phyloP scores from a whole-genome alignment of 495 filamentous ascomycete species.

The Xylaria scruposa region DNA sequence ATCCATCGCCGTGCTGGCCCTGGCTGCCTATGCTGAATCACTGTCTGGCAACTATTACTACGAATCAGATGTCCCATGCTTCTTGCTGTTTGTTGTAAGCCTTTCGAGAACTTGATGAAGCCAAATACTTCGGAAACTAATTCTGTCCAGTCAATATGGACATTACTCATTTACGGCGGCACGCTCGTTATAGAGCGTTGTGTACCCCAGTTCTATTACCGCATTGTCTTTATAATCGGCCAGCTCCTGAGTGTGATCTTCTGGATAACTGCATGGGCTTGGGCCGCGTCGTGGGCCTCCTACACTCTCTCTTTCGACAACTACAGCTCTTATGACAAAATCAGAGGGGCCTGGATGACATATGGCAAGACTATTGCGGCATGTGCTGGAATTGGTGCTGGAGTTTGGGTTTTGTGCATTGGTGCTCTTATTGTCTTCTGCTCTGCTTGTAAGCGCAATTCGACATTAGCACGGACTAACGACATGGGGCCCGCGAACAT shows the following conservation, averaged over 20 bases:
- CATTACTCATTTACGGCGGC: conserved; percentile 45
- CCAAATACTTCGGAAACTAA: background rate
- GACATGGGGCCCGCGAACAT: conserved; percentile 2
- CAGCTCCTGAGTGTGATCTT: conserved; percentile 47
- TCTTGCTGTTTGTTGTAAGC: conserved; percentile 49
- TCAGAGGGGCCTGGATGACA: conserved; percentile 22
- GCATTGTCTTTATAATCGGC: conserved; percentile 38
- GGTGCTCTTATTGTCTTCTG: conserved; percentile 47
- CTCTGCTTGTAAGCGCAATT: conserved; percentile 28
- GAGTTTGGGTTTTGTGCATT: conserved; percentile 48
- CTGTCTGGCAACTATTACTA: conserved; percentile 30
- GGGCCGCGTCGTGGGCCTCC: conserved; percentile 44
- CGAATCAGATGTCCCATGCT: conserved; percentile 37
- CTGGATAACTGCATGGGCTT: conserved; percentile 52
- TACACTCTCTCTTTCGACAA: conserved; percentile 34
- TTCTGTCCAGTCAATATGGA: conserved; percentile 41
- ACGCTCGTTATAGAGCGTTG: conserved; percentile 37
- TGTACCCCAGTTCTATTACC: conserved; percentile 44
- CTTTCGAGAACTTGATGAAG: background rate
- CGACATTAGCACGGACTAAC: background rate
- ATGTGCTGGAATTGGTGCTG: conserved; percentile 49
- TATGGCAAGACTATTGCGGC: conserved; percentile 41
- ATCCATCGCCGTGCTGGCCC: conserved; percentile 42
- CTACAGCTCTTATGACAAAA: background rate
- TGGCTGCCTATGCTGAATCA: conserved; percentile 43